Evolutionary conservation across 1,284 basidiomycete genomes (phyloP), one percentile per base, ranked within the genome.

Genomic region (Pseudozyma sp.): DNA sequence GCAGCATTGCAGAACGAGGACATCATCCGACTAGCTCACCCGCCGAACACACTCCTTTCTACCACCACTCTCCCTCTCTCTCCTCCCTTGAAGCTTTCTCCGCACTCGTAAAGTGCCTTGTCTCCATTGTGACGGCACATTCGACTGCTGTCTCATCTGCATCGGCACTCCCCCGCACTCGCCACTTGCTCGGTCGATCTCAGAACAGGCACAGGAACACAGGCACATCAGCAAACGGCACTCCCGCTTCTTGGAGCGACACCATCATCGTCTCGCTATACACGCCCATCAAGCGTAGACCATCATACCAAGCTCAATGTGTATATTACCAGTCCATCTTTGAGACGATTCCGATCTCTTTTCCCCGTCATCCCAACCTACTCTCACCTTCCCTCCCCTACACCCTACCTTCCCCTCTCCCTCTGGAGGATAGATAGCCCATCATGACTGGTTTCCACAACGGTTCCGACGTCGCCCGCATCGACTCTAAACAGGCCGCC

Each of bases 401-500:
- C 36, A 49, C 50, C 8, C 62, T 34, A 19, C 31, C 44, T 40
- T 19, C 19, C n/a, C 21, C 7, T 25, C 51, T 44, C 25, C 21
- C 44, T 21, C 52, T 4, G 12, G 11, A 53, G 40, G 44, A 40
- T 39, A 19, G 31, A n/a, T n/a, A 25, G 12, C n/a, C 25, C 47
- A 63, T 38, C 52, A 72, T 72, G 70, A 53, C 18, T 47, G 11
- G 44, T 48, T 45, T 68, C 52, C 49, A 43, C 45, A 47, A 70
- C 21, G 66, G 35, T 21, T 21, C 47, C 11, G 70, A 78, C 21
- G 76, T 78, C 61, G 72, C 73, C n/a, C 69, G 76, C 42, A 70
- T 78, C 73, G 76, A 76, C 66, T 59, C 69, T 60, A 73, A 78
- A 66, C 65, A 66, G 1, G 73, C 74, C 40, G 70, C 70, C 42